Evolutionary conservation across 208 protist species (phyloP).

Genomic region (Porcisia deanei): DNA sequence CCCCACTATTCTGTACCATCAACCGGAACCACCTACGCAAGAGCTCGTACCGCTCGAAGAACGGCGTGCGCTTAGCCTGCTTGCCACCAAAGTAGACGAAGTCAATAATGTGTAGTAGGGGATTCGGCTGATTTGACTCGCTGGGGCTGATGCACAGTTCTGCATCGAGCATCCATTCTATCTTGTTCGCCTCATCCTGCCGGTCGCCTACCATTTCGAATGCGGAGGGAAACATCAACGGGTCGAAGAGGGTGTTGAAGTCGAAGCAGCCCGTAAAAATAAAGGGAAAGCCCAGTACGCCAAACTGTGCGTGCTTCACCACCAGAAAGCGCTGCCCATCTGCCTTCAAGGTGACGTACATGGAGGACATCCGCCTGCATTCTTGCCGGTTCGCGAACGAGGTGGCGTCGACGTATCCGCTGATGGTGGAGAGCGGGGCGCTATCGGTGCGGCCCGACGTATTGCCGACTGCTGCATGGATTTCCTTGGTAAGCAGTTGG

Average conservation of each 20-base stretch:
- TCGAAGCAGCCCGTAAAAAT: constrained; percentile 73
- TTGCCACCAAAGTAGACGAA: constrained; percentile 81
- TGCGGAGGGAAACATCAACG: constrained; percentile 25
- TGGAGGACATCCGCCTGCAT: constrained; percentile 35
- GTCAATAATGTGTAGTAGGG: constrained; percentile 78
- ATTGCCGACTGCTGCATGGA: constrained; percentile 74
- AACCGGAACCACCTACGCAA: constrained; percentile 61
- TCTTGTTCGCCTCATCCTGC: constrained; percentile 15
- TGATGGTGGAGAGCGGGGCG: constrained; percentile 74
- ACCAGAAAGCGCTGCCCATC: constrained; percentile 81
- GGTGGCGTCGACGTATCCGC: constrained; percentile 66
- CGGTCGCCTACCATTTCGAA: constrained; percentile 11
- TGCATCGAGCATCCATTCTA: constrained; percentile 78
- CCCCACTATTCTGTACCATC: constrained; percentile 30
- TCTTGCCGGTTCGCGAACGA: constrained; percentile 51
- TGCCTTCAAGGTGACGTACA: constrained; percentile 81
- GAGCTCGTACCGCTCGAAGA: constrained; percentile 53
- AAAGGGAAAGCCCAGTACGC: constrained; percentile 76
- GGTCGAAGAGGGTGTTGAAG: constrained; percentile 66
- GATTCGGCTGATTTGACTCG: constrained; percentile 9
- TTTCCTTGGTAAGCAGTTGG: constrained; percentile 52
- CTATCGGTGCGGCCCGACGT: constrained; percentile 54
- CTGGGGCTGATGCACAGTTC: constrained; percentile 48
- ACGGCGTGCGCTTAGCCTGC: constrained; percentile 48
- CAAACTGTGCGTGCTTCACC: constrained; percentile 66